phyloP scores from a whole-genome alignment of 805 yeast species.

The Candida vaughaniae region DNA sequence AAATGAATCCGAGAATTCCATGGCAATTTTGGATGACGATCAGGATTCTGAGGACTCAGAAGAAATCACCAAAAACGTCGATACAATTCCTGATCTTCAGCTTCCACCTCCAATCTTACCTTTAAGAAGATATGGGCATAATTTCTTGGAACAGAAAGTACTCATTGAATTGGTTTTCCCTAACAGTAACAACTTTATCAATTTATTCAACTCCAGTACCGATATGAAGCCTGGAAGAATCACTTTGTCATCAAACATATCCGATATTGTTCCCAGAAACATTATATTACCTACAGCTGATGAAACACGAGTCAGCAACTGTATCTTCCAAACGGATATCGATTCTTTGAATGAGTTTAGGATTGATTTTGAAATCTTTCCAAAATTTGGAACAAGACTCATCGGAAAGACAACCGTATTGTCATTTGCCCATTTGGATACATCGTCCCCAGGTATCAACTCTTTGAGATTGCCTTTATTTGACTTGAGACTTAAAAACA shows the following conservation, averaged over 20 bases:
- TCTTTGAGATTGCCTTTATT: conserved; percentile 66
- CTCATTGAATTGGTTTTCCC: conserved; percentile 75
- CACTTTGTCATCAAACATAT: conserved; percentile 71
- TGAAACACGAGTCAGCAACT: conserved; percentile 44
- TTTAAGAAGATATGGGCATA: conserved; percentile 90
- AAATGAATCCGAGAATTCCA: conserved; percentile 12
- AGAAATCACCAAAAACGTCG: conserved; percentile 41
- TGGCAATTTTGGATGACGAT: conserved; percentile 28
- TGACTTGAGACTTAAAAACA: conserved; percentile 75
- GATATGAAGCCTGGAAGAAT: conserved; percentile 72
- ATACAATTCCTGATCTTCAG: conserved; percentile 83
- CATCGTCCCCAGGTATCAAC: conserved; percentile 40
- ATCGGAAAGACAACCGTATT: conserved; percentile 87
- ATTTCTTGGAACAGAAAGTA: conserved; percentile 86
- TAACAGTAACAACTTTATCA: conserved; percentile 44
- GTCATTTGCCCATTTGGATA: conserved; percentile 44
- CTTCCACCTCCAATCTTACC: conserved; percentile 97
- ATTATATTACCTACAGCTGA: conserved; percentile 75
- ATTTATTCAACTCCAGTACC: conserved; percentile 41
- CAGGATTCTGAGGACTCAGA: conserved; percentile 42
- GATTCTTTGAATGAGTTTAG: conserved; percentile 61
- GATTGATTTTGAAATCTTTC: conserved; percentile 86
- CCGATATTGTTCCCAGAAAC: conserved; percentile 87
- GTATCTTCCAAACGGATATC: conserved; percentile 81
- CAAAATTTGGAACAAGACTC: conserved; percentile 90